Conservation (phyloP, 179 eudicot species). For the Monotropa hypopitys region DNA sequence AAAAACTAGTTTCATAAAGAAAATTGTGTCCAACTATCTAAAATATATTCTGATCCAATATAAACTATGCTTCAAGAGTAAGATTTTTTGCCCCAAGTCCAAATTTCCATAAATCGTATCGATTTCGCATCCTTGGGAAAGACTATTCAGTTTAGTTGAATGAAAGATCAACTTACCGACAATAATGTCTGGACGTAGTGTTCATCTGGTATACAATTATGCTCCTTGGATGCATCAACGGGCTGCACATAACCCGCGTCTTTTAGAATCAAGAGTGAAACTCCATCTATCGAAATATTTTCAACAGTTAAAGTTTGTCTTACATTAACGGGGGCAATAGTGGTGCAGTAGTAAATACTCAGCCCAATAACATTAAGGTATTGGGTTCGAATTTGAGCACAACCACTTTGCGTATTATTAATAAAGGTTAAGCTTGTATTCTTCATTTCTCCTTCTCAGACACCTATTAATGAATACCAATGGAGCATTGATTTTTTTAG, state of each 20-base stretch:
- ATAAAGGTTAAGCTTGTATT: no score
- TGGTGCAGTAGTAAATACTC: no score
- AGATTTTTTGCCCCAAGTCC: not conserved
- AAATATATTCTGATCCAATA: not conserved
- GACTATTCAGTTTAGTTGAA: constrained; percentile 6
- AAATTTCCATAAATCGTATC: not conserved
- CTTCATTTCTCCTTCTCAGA: no score
- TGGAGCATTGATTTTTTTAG: no score
- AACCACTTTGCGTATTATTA: no score
- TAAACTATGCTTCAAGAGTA: not conserved
- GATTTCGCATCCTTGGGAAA: not conserved
- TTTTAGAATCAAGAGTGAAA: not conserved
- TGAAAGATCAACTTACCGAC: constrained; percentile 48
- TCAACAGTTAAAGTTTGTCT: no score
- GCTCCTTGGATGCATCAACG: constrained; percentile 59
- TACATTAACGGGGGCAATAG: no score
- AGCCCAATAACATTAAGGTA: no score
- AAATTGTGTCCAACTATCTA: not conserved
- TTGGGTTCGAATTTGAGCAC: no score
- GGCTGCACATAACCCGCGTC: constrained; percentile 41
- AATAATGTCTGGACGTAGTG: constrained; percentile 81
- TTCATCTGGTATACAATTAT: constrained; percentile 95
- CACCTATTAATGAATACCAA: no score
- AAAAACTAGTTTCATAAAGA: not conserved
- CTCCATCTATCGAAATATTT: not conserved